Base-by-base conservation (phyloP, 495 filamentous ascomycete genomes). In the Podospora anserina region DNA sequence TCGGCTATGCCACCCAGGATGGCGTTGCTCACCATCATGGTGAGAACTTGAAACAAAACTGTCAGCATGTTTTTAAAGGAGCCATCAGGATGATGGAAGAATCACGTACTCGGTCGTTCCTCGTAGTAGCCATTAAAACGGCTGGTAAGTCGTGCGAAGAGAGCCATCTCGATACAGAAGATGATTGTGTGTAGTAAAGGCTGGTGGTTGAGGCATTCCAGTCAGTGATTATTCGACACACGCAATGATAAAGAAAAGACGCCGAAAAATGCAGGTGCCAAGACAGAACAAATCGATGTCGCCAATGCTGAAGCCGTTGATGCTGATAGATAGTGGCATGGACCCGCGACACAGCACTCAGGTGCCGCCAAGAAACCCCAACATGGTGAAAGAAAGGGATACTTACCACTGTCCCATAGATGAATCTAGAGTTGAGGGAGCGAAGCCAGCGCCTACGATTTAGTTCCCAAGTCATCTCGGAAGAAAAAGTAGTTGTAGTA, bases 1-100 rank as follows among this genome's bases (percentile, higher is more conserved):
- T 99, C 95, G 76, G 95, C 78, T 61, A 79, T 64, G 69, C 93
- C 94, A 79, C 91, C 92, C 28, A 99, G 87, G 39, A 99, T 90
- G 66, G 95, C 90, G 80, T 99, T 99, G 72, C 92, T 94, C 69
- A 97, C 91, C 95, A 98, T 99, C 78, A 94, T 99, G 56, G 95
- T 99, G 69, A 99, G 84, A 53, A 99, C 92, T 91, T 79, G 72
- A 66, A 69, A 5, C 56, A 67, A 20, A 5, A 15, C 55, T 58
- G 55, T 58, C 55, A 58, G 55, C 23, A 27, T 26, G 0, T 30
- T 61, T n/a, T 5, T 64, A 63, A 44, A 69, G 6, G 3, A 64
- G 5, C 26, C 16, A 26, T 55, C 27, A 34, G 27, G 27, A 54
- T 9, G n/a, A 16, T 13, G n/a, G 28, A 9, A 27, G 11, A 26